Conservation (phyloP, 805 yeast species). For the Yamadazyma insecticola region DNA sequence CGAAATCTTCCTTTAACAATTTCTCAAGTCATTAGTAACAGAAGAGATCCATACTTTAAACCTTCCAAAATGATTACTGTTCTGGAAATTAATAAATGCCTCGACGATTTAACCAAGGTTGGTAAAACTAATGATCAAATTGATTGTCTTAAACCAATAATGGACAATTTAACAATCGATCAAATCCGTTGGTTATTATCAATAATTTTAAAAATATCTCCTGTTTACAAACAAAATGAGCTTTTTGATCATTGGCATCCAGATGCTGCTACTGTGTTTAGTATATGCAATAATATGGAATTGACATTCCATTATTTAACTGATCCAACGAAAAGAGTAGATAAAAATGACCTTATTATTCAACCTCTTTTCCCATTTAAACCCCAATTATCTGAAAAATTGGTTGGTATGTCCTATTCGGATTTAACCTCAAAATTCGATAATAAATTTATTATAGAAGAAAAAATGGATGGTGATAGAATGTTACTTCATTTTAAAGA, state of each 20-base stretch:
- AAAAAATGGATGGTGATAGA: slow-evolving; percentile 92
- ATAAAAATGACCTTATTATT: slow-evolving; percentile 36
- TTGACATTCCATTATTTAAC: slow-evolving; percentile 51
- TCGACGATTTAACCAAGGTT: slow-evolving; percentile 27
- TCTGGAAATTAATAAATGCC: slow-evolving; percentile 25
- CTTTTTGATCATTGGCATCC: slow-evolving; percentile 71
- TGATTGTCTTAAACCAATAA: slow-evolving; percentile 43
- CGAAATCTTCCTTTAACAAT: slow-evolving; percentile 43
- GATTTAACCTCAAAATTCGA: too few species aligned
- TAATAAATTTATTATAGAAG: slow-evolving; percentile 74
- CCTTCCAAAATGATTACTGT: slow-evolving; percentile 19
- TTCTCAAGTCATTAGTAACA: slow-evolving; percentile 46
- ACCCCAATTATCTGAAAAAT: slow-evolving; percentile 70
- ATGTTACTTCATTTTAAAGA: slow-evolving; percentile 66
- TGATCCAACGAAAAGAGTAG: slow-evolving; percentile 45
- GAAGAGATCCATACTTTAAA: slow-evolving; percentile 41
- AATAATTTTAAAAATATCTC: slow-evolving; percentile 55
- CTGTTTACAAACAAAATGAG: slow-evolving; percentile 61
- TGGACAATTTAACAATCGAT: slow-evolving; percentile 49
- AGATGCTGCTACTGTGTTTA: slow-evolving; percentile 61
- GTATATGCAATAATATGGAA: slow-evolving; percentile 61
- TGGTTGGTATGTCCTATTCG: slow-evolving; percentile 45
- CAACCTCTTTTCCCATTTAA: slow-evolving; percentile 54
- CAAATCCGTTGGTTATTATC: slow-evolving; percentile 70
- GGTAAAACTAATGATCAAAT: slow-evolving; percentile 30